Base-by-base conservation (phyloP, 495 filamentous ascomycete species). In the Clohesyomyces aquaticus region DNA sequence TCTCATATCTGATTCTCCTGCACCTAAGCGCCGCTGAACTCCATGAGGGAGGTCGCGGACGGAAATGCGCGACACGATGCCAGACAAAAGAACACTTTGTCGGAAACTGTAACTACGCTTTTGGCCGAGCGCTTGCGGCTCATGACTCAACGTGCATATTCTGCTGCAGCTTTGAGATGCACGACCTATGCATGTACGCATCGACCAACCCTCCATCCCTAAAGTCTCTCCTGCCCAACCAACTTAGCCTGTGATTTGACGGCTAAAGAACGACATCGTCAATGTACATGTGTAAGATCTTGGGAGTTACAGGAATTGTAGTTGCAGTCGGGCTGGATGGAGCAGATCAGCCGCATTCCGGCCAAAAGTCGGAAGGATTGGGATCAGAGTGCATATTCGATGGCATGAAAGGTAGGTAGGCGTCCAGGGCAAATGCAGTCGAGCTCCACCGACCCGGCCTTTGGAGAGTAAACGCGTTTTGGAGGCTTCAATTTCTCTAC, bases 51-150 rank as follows among this genome's bases (percentile, higher is more conserved):
- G 45, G n/a, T 42, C 35, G 11, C 11, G 23, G 14, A 27, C 47
- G 47, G 38, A 38, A 29, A 2, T 32, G 3, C 18, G 27, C 14
- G 48, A 8, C 23, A 28, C 42, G 32, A 23, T 19, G 32, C 16
- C 16, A 4, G 42, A 32, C 29, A 43, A 25, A 32, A 26, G 41
- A 25, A n/a, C 11, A 21, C 32, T 19, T 16, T 22, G 11, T 29
- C 22, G 9, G 4, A 19, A 23, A 22, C 12, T 22, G 10, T 22
- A 8, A 23, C 4, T 2, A 54, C 18, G 14, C 25, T 16, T 32
- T 14, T 54, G 56, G 28, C 57, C 42, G 43, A 46, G 58, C 58
- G 63, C 63, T 66, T 66, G 63, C 63, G 63, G 63, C 63, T 66
- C 63, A 66, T 57, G 28, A 66, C 45, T 66, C 41, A 55, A 50